Conservation (phyloP, 148 eudicot genomes). For the Persicaria tinctoria region DNA sequence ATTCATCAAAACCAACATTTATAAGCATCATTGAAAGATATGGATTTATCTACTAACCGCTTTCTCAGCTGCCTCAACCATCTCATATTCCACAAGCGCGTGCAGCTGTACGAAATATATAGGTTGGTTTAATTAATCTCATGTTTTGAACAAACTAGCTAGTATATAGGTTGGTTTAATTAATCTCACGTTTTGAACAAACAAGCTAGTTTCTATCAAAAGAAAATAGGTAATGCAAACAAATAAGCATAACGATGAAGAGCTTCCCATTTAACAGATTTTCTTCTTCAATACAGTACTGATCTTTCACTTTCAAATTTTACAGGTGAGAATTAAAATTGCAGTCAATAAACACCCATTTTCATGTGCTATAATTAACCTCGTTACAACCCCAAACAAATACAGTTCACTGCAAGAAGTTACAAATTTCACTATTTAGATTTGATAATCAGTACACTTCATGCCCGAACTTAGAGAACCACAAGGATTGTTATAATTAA, state of each 20-base stretch:
- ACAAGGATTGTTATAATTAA: neutral
- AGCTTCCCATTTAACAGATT: neutral
- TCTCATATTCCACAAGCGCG: constrained; percentile 76
- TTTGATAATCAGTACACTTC: neutral
- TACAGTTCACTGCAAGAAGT: neutral
- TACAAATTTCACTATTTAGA: neutral
- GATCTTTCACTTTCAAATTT: too few relatives aligned
- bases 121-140: neutral
- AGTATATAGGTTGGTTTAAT: neutral
- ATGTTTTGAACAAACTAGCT: neutral
- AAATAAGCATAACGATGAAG: neutral
- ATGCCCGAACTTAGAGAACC: neutral
- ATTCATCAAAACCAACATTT: neutral
- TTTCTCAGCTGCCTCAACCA: constrained; percentile 91
- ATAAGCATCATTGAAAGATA: neutral
- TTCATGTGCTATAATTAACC: neutral
- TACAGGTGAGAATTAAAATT: too few relatives aligned
- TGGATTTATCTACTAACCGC: constrained; percentile 49
- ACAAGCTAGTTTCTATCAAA: neutral
- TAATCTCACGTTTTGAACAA: neutral
- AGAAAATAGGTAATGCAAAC: neutral
- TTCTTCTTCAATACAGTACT: neutral
- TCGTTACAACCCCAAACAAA: neutral
- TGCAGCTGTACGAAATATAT: constrained; percentile 43
- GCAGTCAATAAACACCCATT: neutral